Evolutionary conservation across 1,139 yeast genomes (phyloP), one percentile per base, ranked within the genome.

Genomic region (Pichia sp.): DNA sequence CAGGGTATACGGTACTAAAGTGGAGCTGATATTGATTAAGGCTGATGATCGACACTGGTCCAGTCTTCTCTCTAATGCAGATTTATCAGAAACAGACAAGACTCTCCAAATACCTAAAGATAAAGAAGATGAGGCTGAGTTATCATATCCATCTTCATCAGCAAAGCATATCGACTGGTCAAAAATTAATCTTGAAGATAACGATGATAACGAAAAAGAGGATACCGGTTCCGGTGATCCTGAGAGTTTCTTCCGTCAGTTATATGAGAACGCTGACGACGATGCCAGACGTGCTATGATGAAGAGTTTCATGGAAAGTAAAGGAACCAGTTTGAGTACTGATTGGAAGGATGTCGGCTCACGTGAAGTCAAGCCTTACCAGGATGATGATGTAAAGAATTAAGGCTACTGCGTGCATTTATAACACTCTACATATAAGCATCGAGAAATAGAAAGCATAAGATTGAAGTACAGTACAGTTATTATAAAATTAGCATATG

Each of bases 231-330:
- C 62, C 4, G 56, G 38, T 5, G 38, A 41, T 21, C 54, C 58
- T 6, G 59, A 78, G 42, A 82, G 70, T 0, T 87, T 93, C 52
- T 91, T 93, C 63, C 72, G 77, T 46, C 69, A 75, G 43, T 57
- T 93, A 11, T 93, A 82, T 60, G 70, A 72, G 27, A 77, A 72
- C 46, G 93, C 94, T 0, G 95, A 87, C 53, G 94, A 83, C 10
- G 96, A 91, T 52, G 81, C 95, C 1, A 69, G 68, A 48, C 69
- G 94, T 40, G 99, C 99, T 2, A 93, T 93, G 97, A 83, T 86
- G 93, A 93, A 93, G 62, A 85, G 96, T 36, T 91, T 75, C 52
- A 68, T 76, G n/a, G 96, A 93, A 59, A 84, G 95, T 49, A 83
- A 84, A 47, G 99, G 99, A 15, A 93, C 98, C 0, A 77, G 94